Percentiles rank a stretch among this genome's conserved stretches.
phyloP scores from a whole-genome alignment of 1,139 yeast species.

The Debaryomyces udenii region DNA sequence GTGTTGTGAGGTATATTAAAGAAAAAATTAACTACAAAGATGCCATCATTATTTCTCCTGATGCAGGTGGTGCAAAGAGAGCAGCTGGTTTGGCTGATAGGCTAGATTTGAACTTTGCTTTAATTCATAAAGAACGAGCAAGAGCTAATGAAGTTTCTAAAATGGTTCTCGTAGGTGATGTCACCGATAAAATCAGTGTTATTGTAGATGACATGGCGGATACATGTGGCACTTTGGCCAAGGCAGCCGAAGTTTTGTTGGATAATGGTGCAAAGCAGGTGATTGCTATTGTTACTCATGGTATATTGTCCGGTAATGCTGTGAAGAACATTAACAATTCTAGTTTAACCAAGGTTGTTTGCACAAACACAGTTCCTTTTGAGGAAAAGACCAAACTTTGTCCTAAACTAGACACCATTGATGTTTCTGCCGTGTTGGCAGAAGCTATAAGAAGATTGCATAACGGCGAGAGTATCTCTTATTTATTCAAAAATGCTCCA shows the following conservation, averaged over 20 bases:
- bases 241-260: conserved; percentile 69
- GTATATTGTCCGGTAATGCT: conserved; percentile 75
- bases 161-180: conserved; percentile 83
- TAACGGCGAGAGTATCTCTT: conserved; percentile 81
- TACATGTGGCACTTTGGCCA: conserved; percentile 79
- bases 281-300: conserved; percentile 78
- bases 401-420: conserved; percentile 65
- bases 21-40: conserved; percentile 52
- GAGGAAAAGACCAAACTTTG: conserved; percentile 52
- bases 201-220: conserved; percentile 85
- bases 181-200: conserved; percentile 66
- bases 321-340: conserved; percentile 61
- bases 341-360: conserved; percentile 61
- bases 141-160: conserved; percentile 76
- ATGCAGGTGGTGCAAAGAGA: conserved; percentile 86
- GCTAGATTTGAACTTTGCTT: conserved; percentile 73
- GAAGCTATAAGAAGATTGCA: conserved; percentile 82
- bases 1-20: conserved; percentile 67
- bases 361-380: conserved; percentile 78
- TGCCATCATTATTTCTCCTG: conserved; percentile 73
- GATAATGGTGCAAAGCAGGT: conserved; percentile 71
- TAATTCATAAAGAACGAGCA: conserved; percentile 81
- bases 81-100: conserved; percentile 81
- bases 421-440: conserved; percentile 72
- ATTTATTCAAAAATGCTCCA: conserved; percentile 62